phyloP scores from a whole-genome alignment of 768 basidiomycete species.

The Cystofilobasidium bisporidii region DNA sequence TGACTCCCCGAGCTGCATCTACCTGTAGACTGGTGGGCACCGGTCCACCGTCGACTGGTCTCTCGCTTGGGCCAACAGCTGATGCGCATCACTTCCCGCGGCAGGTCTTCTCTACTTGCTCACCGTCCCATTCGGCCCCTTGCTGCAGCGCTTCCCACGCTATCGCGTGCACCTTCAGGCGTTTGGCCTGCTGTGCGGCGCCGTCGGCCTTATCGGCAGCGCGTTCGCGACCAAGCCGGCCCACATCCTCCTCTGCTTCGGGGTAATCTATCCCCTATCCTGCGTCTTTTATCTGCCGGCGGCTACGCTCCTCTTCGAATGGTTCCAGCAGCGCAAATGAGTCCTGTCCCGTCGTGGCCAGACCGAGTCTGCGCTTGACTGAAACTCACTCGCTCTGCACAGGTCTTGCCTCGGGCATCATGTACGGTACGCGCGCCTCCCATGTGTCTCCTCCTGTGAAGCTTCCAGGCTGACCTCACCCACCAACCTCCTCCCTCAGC shows the following conservation, averaged over 20 bases:
- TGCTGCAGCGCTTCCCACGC: background rate
- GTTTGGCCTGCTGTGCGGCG: background rate
- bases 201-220: background rate
- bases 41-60: too few species aligned
- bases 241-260: background rate
- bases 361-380: too few species aligned
- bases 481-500: too few species aligned
- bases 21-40: too few species aligned
- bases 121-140: background rate
- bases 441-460: too few species aligned
- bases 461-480: too few species aligned
- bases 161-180: background rate
- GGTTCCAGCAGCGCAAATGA: background rate
- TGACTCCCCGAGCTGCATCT: too few species aligned
- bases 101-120: background rate
- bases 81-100: too few species aligned
- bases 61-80: too few species aligned
- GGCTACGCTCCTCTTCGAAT: background rate
- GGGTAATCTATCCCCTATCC: background rate
- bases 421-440: slow-evolving; percentile 30
- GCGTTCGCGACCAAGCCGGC: background rate
- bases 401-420: slow-evolving; percentile 20
- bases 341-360: too few species aligned
- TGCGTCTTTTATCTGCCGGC: background rate
- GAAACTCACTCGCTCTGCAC: too few species aligned